Conservation (phyloP, 192 early-diverging fungal species). For the Obelidium mucronatum region DNA sequence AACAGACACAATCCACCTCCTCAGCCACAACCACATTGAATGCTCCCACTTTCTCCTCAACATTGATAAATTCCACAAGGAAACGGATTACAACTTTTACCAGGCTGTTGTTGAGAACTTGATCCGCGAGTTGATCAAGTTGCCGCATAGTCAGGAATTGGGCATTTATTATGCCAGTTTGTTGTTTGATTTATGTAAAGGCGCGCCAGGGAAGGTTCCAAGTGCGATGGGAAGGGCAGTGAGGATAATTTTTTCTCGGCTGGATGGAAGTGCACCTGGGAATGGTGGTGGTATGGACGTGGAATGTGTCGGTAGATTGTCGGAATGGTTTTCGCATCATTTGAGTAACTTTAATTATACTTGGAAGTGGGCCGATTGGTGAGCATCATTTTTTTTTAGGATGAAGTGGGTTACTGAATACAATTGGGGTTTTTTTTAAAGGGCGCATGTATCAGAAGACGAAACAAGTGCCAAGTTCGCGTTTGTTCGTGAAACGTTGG, state of each 20-base stretch:
- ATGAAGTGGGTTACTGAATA: not conserved
- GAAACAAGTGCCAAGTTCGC: constrained; percentile 63
- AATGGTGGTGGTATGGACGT: constrained; percentile 73
- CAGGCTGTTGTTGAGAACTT: constrained; percentile 65
- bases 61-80: constrained; percentile 53
- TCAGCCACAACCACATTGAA: constrained; percentile 94
- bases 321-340: constrained; percentile 90
- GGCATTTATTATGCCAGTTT: constrained; percentile 76
- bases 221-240: constrained; percentile 72
- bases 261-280: constrained; percentile 36
- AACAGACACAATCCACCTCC: constrained; percentile 79
- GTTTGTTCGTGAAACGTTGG: constrained; percentile 88
- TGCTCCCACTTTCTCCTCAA: constrained; percentile 68
- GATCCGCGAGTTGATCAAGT: constrained; percentile 62
- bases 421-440: no score
- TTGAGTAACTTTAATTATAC: constrained; percentile 91
- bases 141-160: constrained; percentile 58
- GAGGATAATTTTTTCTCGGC: constrained; percentile 66
- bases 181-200: constrained; percentile 75
- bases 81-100: constrained; percentile 53
- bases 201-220: constrained; percentile 63
- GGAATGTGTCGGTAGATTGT: constrained; percentile 82
- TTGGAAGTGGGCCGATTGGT: constrained; percentile 92
- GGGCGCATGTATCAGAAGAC: constrained; percentile 58
- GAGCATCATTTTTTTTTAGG: constrained; percentile 20